Conservation (phyloP, 2,329 filamentous ascomycete genomes). For the Trichophyton mentagrophytes region DNA sequence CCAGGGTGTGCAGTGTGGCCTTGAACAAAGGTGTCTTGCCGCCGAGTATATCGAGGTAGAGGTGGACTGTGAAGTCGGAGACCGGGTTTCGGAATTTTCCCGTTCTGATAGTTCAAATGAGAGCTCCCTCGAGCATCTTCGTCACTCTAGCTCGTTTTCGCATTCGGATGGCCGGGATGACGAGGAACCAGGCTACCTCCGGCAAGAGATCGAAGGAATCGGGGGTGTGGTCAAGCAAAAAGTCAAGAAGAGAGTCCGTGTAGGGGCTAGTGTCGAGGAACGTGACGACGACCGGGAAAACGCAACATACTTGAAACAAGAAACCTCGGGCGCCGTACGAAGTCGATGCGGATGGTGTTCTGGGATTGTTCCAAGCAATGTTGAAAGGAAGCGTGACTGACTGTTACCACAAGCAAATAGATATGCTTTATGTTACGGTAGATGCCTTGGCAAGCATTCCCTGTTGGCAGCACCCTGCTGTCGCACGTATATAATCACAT, state of each 20-base stretch:
- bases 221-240: slow-evolving; percentile 81
- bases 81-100: slow-evolving; percentile 41
- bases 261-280: slow-evolving; percentile 76
- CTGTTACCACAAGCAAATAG: neutral
- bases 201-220: slow-evolving; percentile 84
- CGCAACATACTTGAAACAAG: slow-evolving; percentile 54
- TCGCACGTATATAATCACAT: neutral
- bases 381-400: slow-evolving; percentile 24
- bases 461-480: neutral
- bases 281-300: slow-evolving; percentile 63
- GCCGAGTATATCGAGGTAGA: slow-evolving; percentile 69
- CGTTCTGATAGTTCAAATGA: slow-evolving; percentile 21
- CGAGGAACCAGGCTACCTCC: slow-evolving; percentile 56
- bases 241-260: slow-evolving; percentile 64
- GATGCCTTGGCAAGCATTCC: neutral
- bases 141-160: slow-evolving; percentile 10
- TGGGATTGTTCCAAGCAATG: slow-evolving; percentile 53
- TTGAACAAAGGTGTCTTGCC: slow-evolving; percentile 62
- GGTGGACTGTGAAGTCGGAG: slow-evolving; percentile 71
- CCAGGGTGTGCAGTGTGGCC: slow-evolving; percentile 76
- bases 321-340: slow-evolving; percentile 54
- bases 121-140: slow-evolving; percentile 11
- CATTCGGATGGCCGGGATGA: slow-evolving; percentile 19
- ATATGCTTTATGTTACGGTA: neutral
- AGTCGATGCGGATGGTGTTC: slow-evolving; percentile 93